Evolutionary conservation across 1,139 yeast species (phyloP).

Genomic region (Eremothecium cymbalariae): DNA sequence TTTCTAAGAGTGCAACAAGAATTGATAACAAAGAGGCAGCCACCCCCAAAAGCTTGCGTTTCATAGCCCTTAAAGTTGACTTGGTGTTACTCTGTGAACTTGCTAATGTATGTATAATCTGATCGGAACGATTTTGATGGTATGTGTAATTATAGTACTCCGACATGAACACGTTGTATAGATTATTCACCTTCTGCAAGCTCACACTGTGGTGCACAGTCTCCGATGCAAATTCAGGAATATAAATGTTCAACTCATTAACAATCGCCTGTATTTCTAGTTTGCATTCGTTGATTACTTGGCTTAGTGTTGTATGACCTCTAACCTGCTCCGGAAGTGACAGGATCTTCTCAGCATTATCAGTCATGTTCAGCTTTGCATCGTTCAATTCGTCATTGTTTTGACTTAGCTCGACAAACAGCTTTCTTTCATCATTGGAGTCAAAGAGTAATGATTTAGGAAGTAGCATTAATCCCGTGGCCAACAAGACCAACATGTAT

Average conservation of each 20-base stretch:
- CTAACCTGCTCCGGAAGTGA: conserved; percentile 16
- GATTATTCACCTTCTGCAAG: conserved; percentile 21
- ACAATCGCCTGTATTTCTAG: conserved; percentile 23
- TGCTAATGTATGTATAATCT: conserved; percentile 25
- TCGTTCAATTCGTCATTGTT: conserved; percentile 30
- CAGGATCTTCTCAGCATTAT: conserved; percentile 23
- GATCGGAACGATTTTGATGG: conserved; percentile 23
- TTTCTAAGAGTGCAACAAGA: conserved; percentile 21
- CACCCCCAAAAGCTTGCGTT: conserved; percentile 12
- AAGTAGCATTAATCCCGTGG: conserved; percentile 25
- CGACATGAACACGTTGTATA: conserved; percentile 25
- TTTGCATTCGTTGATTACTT: conserved; percentile 23
- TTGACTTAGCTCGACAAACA: conserved; percentile 28
- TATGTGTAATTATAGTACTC: conserved; percentile 28
- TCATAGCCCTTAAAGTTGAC: conserved; percentile 9
- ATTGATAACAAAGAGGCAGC: conserved; percentile 17
- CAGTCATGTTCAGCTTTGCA: conserved; percentile 23
- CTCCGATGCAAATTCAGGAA: conserved; percentile 7
- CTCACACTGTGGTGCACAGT: conserved; percentile 12
- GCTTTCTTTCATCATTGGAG: conserved; percentile 16
- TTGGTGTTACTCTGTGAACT: conserved; percentile 17
- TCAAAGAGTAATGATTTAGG: conserved; percentile 24
- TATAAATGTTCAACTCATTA: conserved; percentile 15
- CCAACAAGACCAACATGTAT: conserved; percentile 24
- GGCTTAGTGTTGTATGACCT: conserved; percentile 23